Evolutionary conservation across 2,329 filamentous ascomycete species (phyloP), one percentile per base, ranked within the genome.

Genomic region (Penicillium verrucosum): DNA sequence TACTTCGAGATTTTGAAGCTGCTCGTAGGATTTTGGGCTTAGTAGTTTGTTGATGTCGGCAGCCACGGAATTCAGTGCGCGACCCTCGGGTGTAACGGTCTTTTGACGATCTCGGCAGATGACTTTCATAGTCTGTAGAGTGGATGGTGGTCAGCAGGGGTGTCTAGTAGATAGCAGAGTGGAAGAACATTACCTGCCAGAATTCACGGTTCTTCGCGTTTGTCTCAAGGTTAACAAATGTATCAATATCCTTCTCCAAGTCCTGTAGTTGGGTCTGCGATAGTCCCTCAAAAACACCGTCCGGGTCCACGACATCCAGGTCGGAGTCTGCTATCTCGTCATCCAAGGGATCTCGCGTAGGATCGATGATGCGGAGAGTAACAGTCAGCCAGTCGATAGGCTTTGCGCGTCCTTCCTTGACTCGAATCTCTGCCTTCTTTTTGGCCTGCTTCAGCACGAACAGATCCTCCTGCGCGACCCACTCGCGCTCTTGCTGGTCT

Each of bases 391-490:
- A 92, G 77, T 99, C 94, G 68, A 97, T 93, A 10, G 93, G 89
- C 70, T 91, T 92, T 54, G 93, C 92, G 64, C 95, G 86, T 11
- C 89, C 89, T 74, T 95, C 92, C 65, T 92, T 90, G 44, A 97
- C 92, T 40, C 94, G 88, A 65, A 99, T 95, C 63, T 92, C 90
- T 41, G 94, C 93, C 80, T 97, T 97, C 80, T 95, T 97, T 81
- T 97, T 99, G 45, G 93, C 89, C 77, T 99, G 94, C 75, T 92
- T 92, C 69, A 99, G 80, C 55, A 97, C 94, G 70, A 99, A 99
- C 62, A 89, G 87, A 78, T 99, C 94, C 74, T 99, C 94, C 67
- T 96, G 90, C 51, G 93, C 90, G 21, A 97, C 90, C 81, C 94
- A 99, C 69, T 88, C 83, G 27, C 86, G 82, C 63, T 87, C 89